Conservation (phyloP, 257 asterid genomes). For the Primulina tabacum region DNA sequence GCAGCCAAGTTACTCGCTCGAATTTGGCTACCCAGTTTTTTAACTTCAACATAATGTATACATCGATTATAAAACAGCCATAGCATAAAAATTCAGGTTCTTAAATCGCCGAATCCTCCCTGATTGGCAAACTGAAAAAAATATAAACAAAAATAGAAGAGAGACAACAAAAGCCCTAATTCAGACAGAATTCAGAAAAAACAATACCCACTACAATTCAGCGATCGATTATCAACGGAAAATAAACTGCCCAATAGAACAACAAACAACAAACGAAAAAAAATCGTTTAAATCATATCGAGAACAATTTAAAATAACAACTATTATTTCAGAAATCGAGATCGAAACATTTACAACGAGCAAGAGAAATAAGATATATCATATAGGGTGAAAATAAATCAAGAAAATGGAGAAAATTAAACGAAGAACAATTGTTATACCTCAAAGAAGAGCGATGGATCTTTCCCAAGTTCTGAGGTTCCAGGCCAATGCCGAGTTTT, state of each 20-base stretch:
- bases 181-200: constrained; percentile 5
- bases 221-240: background rate
- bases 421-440: background rate
- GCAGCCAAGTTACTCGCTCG: background rate
- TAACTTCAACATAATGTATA: background rate
- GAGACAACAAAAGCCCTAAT: constrained; percentile 14
- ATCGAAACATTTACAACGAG: background rate
- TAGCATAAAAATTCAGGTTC: background rate
- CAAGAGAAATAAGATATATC: background rate
- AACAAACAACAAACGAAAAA: background rate
- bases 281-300: background rate
- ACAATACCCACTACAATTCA: constrained; percentile 1
- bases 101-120: background rate
- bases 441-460: background rate
- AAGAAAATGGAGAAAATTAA: background rate
- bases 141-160: background rate
- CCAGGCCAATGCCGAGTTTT: background rate
- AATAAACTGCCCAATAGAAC: background rate
- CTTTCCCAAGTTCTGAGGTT: background rate
- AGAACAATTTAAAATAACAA: background rate
- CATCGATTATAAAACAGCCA: background rate
- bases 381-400: background rate
- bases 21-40: background rate
- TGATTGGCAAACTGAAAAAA: background rate
- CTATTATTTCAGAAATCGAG: background rate